Conservation (phyloP, 306 rosid genomes). For the Cucurbita ficifolia region DNA sequence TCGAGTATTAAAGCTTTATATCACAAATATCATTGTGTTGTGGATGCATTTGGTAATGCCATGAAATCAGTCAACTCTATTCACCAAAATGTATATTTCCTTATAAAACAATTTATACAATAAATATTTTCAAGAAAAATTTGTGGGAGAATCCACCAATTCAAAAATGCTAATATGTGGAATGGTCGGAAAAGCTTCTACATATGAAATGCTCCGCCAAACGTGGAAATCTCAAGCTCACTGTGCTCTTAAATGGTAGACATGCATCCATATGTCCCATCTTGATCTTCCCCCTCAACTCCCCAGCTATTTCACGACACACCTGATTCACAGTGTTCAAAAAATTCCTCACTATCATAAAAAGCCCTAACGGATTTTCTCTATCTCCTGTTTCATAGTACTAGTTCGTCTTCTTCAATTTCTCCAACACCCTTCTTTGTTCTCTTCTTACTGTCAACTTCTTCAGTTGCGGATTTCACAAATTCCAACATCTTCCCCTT, state of each 20-base stretch:
- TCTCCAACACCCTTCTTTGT: conserved; percentile 36
- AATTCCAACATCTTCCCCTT: conserved; percentile 45
- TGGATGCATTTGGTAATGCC: no score
- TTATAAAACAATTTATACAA: no score
- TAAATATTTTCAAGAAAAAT: no score
- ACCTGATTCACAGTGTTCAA: conserved; percentile 50
- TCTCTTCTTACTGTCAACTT: conserved; percentile 49
- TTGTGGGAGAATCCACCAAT: not conserved
- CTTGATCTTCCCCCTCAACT: conserved; percentile 25
- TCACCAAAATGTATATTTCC: no score
- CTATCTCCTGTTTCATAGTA: conserved; percentile 49
- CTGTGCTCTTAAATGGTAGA: not conserved
- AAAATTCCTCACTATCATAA: conserved; percentile 50
- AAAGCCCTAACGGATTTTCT: conserved; percentile 40
- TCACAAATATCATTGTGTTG: no score
- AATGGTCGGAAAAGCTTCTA: not conserved
- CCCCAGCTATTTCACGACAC: conserved; percentile 27
- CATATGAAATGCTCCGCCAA: not conserved
- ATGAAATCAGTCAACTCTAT: no score
- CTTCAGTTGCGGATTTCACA: conserved; percentile 51
- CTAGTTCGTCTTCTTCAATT: conserved; percentile 53
- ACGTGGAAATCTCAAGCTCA: not conserved
- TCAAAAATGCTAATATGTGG: not conserved
- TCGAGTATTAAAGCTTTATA: no score
- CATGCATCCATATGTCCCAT: not conserved